Evolutionary conservation across 2,329 filamentous ascomycete genomes (phyloP), one percentile per base, ranked within the genome.

Genomic region (Juglanconis oblonga): DNA sequence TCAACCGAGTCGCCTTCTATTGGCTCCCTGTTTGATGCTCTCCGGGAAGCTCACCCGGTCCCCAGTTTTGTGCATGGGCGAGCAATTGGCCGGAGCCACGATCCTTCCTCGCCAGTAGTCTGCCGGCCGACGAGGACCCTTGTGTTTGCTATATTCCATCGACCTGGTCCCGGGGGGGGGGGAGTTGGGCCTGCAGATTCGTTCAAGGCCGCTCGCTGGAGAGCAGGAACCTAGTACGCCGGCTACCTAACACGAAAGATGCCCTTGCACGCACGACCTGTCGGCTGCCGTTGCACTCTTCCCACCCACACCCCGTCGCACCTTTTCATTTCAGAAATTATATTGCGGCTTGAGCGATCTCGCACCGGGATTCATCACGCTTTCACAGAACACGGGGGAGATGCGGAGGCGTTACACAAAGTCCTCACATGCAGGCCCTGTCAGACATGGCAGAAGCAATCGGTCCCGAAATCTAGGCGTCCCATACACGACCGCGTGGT

Each of bases 401-500:
- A 13, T 40, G 38, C n/a, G 24, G 31, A 29, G 4, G 32, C 29
- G 59, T 59, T 53, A 44, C 35, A 48, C 60, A 55, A 42, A 58
- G 40, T 33, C 42, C 48, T 52, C 40, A 33, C 24, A 44, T 53
- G 48, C 48, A 47, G 36, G 29, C 29, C 35, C 42, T 51, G 60
- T 52, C 52, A 49, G 52, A 52, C 60, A 55, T 24, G 51, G 32
- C 40, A 62, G 24, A 51, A 29, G 24, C 48, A 53, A 31, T 62
- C 56, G 52, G 48, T 58, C 40, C 55, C 55, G 55, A 48, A 24
- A 17, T 7, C n/a, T 17, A 52, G 32, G 44, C 44, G 24, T 29
- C 36, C 7, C 48, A 52, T 17, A 31, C 6, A 24, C 8, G n/a
- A 38, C 17, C 35, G 35, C 35, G 35, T 17, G 17, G 17, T 2